Base-by-base conservation (phyloP, 2,329 filamentous ascomycete genomes). In the Trichoderma brevicompactum region DNA sequence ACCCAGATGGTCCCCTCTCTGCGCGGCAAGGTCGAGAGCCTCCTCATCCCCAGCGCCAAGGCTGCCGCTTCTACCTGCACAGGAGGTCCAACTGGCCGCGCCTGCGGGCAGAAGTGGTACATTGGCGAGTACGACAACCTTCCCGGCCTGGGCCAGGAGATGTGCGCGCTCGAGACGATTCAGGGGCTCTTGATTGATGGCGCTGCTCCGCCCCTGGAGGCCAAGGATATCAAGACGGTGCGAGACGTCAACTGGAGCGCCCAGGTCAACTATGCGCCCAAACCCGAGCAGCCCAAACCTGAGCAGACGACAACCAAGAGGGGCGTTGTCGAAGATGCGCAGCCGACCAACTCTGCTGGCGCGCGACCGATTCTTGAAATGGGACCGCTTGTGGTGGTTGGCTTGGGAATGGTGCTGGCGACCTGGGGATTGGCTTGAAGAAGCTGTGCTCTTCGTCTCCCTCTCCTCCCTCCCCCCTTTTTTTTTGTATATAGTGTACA, bases 101-200 rank as follows among this genome's bases (percentile, higher is more conserved):
- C 80, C 17, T 90, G 88, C 70, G 87, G 87, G n/a, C 78, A 85
- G 72, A 84, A 82, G 72, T 90, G 88, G 88, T 88, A 87, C 67
- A 77, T 79, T 1, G 82, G 81, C 44, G 82, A 79, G 1, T 88
- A 80, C 67, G 87, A 90, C 70, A 82, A 81, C 43, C 78, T 75
- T 28, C 73, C 78, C 0, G 86, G 87, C 2, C 79, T 89, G 6
- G 88, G 88, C 5, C 85, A 88, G 75, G 83, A 89, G 72, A 87
- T 90, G 85, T 84, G 82, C 64, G 88, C 86, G 1, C 80, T 90
- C 56, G 87, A 89, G 76, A 81, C 82, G 1, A 79, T 90, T 15
- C 87, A 89, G 72, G 86, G 86, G 3, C 77, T 89, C 3, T 76
- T 90, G 55, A 77, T 80, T 13, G 71, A 75, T 13, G 70, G 78